Evolutionary conservation across 2,329 filamentous ascomycete species (phyloP).

Genomic region (Pseudocercospora fuligena): DNA sequence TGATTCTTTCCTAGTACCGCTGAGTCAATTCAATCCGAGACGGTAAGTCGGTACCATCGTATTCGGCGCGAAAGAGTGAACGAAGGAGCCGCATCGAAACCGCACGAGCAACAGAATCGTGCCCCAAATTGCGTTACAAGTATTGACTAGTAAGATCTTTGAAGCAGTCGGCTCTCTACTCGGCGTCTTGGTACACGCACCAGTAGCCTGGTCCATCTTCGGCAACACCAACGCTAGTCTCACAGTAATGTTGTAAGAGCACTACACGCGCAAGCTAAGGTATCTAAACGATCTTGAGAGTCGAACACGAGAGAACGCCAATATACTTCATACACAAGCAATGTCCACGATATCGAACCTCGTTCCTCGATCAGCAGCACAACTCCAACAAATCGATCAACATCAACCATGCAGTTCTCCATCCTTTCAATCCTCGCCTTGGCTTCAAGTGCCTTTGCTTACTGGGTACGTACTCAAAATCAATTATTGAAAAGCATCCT

Average conservation of each 20-base stretch:
- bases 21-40: too few relatives aligned
- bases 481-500: neutral
- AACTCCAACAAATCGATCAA: neutral
- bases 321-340: too few relatives aligned
- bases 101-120: too few relatives aligned
- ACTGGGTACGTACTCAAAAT: neutral
- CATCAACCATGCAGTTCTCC: neutral
- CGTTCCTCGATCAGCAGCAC: neutral
- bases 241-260: neutral
- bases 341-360: neutral
- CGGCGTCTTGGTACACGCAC: neutral
- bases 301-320: neutral
- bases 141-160: too few relatives aligned
- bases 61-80: too few relatives aligned
- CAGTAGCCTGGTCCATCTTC: neutral
- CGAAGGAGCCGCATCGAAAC: too few relatives aligned
- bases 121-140: too few relatives aligned
- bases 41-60: too few relatives aligned
- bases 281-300: neutral
- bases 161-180: too few relatives aligned
- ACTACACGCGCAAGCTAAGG: neutral
- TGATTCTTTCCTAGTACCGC: too few relatives aligned
- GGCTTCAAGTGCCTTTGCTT: neutral
- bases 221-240: neutral
- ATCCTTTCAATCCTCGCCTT: neutral